A percentile compares a stretch with the other conserved stretches of the same genome.
These are phyloP conservation scores for Daldinia caldariorum DNA, from an alignment of 495 filamentous ascomycete species.

Conservation along the genomic window DNA sequence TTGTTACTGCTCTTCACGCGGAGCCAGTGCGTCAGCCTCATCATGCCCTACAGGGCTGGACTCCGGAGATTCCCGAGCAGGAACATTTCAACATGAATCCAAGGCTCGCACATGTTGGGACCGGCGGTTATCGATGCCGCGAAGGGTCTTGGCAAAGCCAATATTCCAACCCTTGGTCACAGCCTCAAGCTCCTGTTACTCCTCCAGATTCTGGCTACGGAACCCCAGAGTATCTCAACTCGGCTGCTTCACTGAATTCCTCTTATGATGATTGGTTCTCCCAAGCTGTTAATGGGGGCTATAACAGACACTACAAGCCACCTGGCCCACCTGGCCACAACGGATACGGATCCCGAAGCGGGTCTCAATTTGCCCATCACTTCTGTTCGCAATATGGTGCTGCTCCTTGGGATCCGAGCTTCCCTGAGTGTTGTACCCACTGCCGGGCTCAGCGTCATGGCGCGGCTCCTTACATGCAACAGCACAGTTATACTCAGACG, in stretches of 20 bases:
- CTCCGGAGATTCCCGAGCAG: slow-evolving; percentile 63
- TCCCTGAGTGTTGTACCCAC: slow-evolving; percentile 74
- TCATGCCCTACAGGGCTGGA: slow-evolving; percentile 59
- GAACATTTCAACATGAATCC: slow-evolving; percentile 57
- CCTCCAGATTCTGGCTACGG: slow-evolving; percentile 63
- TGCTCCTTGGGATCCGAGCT: slow-evolving; percentile 67
- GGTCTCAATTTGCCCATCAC: slow-evolving; percentile 44
- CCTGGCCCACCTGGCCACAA: slow-evolving; percentile 46
- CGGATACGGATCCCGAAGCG: slow-evolving; percentile 47
- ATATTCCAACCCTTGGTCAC: slow-evolving; percentile 46
- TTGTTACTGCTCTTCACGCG: slow-evolving; percentile 75
- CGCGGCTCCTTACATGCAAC: slow-evolving; percentile 72
- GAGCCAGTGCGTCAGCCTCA: slow-evolving; percentile 56
- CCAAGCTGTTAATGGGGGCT: slow-evolving; percentile 51
- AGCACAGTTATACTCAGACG: slow-evolving; percentile 70
- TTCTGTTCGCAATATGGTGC: slow-evolving; percentile 67
- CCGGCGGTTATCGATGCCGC: slow-evolving; percentile 56
- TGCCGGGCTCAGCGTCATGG: slow-evolving; percentile 62
- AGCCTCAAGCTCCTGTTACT: slow-evolving; percentile 55
- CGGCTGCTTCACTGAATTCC: slow-evolving; percentile 55
- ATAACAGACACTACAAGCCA: slow-evolving; percentile 61
- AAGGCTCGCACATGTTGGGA: slow-evolving; percentile 55
- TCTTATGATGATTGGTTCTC: slow-evolving; percentile 60
- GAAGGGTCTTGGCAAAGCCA: slow-evolving; percentile 59
- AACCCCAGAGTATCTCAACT: slow-evolving; percentile 60